Conservation (phyloP, 2,329 filamentous ascomycete species). For the Biscogniauxia marginata region DNA sequence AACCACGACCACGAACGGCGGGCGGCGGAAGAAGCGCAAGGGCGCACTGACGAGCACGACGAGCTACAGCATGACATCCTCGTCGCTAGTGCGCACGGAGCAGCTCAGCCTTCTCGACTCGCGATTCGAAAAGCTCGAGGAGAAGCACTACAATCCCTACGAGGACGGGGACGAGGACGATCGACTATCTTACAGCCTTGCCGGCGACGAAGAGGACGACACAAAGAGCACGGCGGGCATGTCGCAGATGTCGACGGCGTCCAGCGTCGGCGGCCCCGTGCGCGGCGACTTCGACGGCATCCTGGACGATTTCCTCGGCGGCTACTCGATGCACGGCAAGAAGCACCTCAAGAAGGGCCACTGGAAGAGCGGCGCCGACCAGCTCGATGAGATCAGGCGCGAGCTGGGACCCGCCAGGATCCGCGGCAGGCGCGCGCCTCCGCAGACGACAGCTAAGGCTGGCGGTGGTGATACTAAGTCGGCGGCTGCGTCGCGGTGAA, state of each 20-base stretch:
- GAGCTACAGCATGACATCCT: constrained; percentile 88
- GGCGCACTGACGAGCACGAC: constrained; percentile 87
- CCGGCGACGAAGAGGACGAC: constrained; percentile 47
- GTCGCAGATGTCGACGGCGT: constrained; percentile 61
- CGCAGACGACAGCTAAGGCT: constrained; percentile 57
- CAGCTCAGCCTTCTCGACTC: constrained; percentile 82
- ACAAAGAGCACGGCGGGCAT: constrained; percentile 53
- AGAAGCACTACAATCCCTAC: constrained; percentile 59
- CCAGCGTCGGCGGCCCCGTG: constrained; percentile 66
- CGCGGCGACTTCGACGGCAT: constrained; percentile 82
- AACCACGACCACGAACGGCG: constrained; percentile 75
- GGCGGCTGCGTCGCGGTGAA: constrained; percentile 13
- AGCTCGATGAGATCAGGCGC: constrained; percentile 85
- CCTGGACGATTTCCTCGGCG: constrained; percentile 88
- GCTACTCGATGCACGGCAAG: constrained; percentile 69
- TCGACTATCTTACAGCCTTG: constrained; percentile 9
- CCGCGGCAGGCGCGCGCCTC: constrained; percentile 22
- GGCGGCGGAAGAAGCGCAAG: constrained; percentile 90
- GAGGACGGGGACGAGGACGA: constrained; percentile 59
- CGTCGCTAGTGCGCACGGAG: constrained; percentile 82
- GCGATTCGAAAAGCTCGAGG: constrained; percentile 88
- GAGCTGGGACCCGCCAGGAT: constrained; percentile 76
- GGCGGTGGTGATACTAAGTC: constrained; percentile 40
- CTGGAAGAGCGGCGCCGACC: constrained; percentile 76
- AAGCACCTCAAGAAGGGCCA: constrained; percentile 76